phyloP scores from a whole-genome alignment of 768 basidiomycete genomes.

The Boletus insuetus region DNA sequence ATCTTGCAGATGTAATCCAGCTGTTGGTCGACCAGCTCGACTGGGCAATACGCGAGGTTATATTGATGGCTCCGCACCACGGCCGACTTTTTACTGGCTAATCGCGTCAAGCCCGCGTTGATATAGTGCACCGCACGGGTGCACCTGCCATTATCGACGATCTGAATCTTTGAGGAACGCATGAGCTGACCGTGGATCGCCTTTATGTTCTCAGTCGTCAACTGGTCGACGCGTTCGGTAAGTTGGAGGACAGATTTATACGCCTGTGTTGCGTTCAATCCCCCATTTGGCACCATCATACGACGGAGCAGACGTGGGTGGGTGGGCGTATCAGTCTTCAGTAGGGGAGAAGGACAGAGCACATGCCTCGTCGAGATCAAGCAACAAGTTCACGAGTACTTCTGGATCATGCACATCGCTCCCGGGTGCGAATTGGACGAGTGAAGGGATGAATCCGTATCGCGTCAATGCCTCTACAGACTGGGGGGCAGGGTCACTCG shows the following conservation, averaged over 20 bases:
- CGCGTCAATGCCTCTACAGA: conserved; percentile 27
- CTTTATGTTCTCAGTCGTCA: conserved; percentile 31
- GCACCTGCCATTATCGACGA: conserved; percentile 11
- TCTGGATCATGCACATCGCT: conserved; percentile 28
- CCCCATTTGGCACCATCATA: background rate
- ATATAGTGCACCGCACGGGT: conserved; percentile 21
- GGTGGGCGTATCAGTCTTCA: background rate
- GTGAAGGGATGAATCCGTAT: conserved; percentile 23
- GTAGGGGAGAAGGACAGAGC: background rate
- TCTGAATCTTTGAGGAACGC: conserved; percentile 31
- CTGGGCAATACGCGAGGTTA: conserved; percentile 33
- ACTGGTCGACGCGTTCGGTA: conserved; percentile 22
- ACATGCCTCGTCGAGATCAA: conserved; percentile 28
- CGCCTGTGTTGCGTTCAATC: conserved; percentile 15
- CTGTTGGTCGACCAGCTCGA: conserved; percentile 31
- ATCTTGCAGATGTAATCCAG: conserved; percentile 35
- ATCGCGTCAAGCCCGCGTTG: conserved; percentile 31
- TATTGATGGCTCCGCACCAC: conserved; percentile 32
- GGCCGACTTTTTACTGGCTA: conserved; percentile 28
- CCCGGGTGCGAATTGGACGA: conserved; percentile 21
- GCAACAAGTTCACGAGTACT: conserved; percentile 14
- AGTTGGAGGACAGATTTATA: conserved; percentile 23
- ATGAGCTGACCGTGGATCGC: conserved; percentile 29
- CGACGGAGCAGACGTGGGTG: background rate
- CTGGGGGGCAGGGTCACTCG: conserved; percentile 6